These are phyloP conservation scores for Podospora anserina DNA, from an alignment of 495 filamentous ascomycete genomes.

Conservation along the genomic window DNA sequence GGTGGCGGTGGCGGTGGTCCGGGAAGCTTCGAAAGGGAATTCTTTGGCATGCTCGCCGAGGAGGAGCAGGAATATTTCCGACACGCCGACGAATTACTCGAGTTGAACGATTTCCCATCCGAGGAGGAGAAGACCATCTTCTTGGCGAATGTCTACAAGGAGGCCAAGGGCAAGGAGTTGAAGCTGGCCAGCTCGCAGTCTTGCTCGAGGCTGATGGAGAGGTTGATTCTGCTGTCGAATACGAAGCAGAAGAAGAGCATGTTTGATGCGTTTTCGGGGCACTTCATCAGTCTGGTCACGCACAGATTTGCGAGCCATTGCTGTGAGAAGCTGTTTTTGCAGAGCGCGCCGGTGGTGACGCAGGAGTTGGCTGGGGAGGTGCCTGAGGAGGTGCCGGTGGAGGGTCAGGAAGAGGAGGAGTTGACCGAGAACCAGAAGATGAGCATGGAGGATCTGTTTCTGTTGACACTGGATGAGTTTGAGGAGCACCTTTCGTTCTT, in stretches of 20 bases:
- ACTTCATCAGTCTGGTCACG: conserved; percentile 84
- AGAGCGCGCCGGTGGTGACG: conserved; percentile 73
- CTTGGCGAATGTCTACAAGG: conserved; percentile 77
- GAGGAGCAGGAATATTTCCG: conserved; percentile 95
- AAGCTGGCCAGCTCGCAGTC: conserved; percentile 94
- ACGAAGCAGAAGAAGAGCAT: conserved; percentile 77
- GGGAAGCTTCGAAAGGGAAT: conserved; percentile 49
- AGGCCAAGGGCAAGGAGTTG: conserved; percentile 87
- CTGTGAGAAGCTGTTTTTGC: conserved; percentile 87
- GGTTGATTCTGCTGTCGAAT: conserved; percentile 77
- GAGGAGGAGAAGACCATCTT: conserved; percentile 77
- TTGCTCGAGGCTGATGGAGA: conserved; percentile 89
- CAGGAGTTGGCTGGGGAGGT: conserved; percentile 57
- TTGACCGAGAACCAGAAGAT: conserved; percentile 28
- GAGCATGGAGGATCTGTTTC: conserved; percentile 81
- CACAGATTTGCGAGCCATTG: conserved; percentile 97
- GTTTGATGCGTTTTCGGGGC: conserved; percentile 78
- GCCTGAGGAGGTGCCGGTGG: conserved; percentile 29
- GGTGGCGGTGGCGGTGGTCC: background rate
- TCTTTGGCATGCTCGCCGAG: conserved; percentile 86
- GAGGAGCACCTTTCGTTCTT: conserved; percentile 79
- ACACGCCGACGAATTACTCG: conserved; percentile 79
- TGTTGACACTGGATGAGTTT: conserved; percentile 76
- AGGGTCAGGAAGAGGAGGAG: conserved; percentile 40
- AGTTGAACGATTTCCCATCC: conserved; percentile 77